Base-by-base conservation (phyloP, 192 early-diverging fungal species). In the Physocladia obscura region DNA sequence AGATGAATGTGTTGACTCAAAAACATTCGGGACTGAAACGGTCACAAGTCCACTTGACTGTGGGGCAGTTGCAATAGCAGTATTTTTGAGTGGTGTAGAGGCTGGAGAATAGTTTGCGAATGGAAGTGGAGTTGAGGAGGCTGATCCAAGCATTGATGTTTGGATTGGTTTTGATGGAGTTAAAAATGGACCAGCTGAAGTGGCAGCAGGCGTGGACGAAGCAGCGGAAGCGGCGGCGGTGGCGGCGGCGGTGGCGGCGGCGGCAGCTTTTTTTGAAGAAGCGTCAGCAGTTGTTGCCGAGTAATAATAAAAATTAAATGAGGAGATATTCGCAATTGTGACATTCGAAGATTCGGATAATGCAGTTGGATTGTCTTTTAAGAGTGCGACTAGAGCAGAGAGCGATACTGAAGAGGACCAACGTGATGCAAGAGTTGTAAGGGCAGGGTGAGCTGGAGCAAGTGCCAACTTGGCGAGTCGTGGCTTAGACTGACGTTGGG, bases 401-500 rank as follows among this genome's bases (percentile, higher is more conserved):
- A 44, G n/a, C 40, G 8, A n/a, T 8, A 44, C 76, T 54, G 78
- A 83, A 32, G 76, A 80, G 19, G 80, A 81, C 88, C 88, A 93
- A 26, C 80, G 80, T 37, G 83, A 85, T 27, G 86, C 89, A 6
- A 91, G 63, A 37, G 81, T 81, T 22, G 81, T 59, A 27, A 89
- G 79, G 39, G 78, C 69, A 8, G 90, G 86, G 39, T 86, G 68
- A 76, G 84, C 61, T 74, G 84, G 52, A 74, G 80, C 49, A 78
- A 74, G 81, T 35, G 57, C 84, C 84, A 69, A 39, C 35, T 58
- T 60, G 4, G 77, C 52, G 13, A 70, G 67, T 30, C 90, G 84
- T 68, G 96, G 94, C 63, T 88, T 90, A 60, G 89, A 91, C 62
- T 93, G 84, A n/a, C 95, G 88, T 77, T 95, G 94, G 22, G 93